These are phyloP conservation scores for Cytospora piceicola DNA, from an alignment of 2,329 filamentous ascomycete species.

Conservation along the genomic window DNA sequence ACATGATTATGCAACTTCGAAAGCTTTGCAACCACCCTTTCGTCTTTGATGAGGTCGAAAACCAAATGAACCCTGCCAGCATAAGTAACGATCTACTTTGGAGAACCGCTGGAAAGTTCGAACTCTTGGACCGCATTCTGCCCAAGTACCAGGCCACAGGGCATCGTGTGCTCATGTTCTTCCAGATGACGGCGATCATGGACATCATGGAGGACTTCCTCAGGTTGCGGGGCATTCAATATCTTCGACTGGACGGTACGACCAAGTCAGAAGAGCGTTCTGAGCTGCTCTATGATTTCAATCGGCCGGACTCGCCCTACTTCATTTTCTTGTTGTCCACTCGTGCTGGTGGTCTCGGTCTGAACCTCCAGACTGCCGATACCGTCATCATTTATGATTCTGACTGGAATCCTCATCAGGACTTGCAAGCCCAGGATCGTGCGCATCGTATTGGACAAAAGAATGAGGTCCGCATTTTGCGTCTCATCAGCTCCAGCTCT, in stretches of 20 bases:
- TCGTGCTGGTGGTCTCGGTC: slow-evolving; percentile 93
- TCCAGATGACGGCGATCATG: slow-evolving; percentile 99
- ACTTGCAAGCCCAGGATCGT: slow-evolving; percentile 99
- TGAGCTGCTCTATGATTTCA: slow-evolving; percentile 86
- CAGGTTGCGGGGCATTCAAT: slow-evolving; percentile 79
- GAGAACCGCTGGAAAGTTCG: slow-evolving; percentile 96
- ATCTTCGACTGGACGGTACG: slow-evolving; percentile 91
- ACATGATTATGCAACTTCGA: slow-evolving; percentile 99
- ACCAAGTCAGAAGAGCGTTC: slow-evolving; percentile 98
- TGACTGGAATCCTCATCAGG: slow-evolving; percentile 99
- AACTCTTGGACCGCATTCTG: slow-evolving; percentile 86
- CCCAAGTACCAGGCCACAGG: slow-evolving; percentile 91
- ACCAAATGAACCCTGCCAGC: slow-evolving; percentile 91
- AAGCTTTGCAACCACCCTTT: slow-evolving; percentile 99
- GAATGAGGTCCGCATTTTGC: slow-evolving; percentile 96
- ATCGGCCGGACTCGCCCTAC: slow-evolving; percentile 85
- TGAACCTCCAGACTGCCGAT: slow-evolving; percentile 96
- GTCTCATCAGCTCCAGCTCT: slow-evolving; percentile 94
- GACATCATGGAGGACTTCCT: slow-evolving; percentile 99
- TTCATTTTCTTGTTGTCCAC: slow-evolving; percentile 99
- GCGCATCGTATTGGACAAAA: slow-evolving; percentile 99
- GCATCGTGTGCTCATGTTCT: slow-evolving; percentile 98
- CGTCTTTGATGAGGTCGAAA: slow-evolving; percentile 96
- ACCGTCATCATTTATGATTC: slow-evolving; percentile 99
- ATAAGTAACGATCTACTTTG: slow-evolving; percentile 92